Percentiles rank a stretch among this genome's conserved stretches.
These are phyloP conservation scores for Penicillium cataractarum DNA, from an alignment of 495 filamentous ascomycete genomes.

Conservation along the genomic window DNA sequence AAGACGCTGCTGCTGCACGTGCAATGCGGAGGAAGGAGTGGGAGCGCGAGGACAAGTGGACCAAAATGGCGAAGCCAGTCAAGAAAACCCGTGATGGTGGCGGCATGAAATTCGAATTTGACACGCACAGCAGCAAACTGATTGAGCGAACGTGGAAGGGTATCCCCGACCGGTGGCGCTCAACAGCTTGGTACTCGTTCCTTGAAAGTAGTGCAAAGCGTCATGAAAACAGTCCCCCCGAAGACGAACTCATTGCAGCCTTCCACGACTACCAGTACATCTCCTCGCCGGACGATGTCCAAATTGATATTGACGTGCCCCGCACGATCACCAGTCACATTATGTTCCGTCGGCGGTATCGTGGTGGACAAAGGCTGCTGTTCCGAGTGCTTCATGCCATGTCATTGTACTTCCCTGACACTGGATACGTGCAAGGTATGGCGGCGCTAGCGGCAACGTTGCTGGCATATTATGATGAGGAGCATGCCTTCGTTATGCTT, in stretches of 20 bases:
- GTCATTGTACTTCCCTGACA: slow-evolving; percentile 86
- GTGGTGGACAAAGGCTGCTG: slow-evolving; percentile 85
- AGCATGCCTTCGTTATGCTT: slow-evolving; percentile 91
- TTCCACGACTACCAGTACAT: slow-evolving; percentile 71
- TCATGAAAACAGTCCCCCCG: slow-evolving; percentile 59
- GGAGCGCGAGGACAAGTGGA: slow-evolving; percentile 90
- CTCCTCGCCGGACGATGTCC: slow-evolving; percentile 86
- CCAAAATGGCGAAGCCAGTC: slow-evolving; percentile 85
- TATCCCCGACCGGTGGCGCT: slow-evolving; percentile 94
- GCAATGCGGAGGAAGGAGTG: slow-evolving; percentile 77
- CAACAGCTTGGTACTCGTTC: slow-evolving; percentile 94
- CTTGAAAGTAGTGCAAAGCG: slow-evolving; percentile 78
- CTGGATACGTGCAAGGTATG: slow-evolving; percentile 98
- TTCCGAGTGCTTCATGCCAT: slow-evolving; percentile 93
- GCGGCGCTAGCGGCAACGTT: slow-evolving; percentile 90
- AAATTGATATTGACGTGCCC: slow-evolving; percentile 97
- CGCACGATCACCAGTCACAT: slow-evolving; percentile 95
- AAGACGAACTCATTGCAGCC: slow-evolving; percentile 70
- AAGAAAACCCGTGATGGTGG: slow-evolving; percentile 62
- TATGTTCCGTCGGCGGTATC: slow-evolving; percentile 94
- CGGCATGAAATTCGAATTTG: slow-evolving; percentile 90
- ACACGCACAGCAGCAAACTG: slow-evolving; percentile 79
- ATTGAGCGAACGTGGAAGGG: slow-evolving; percentile 96
- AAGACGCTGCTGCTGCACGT: slow-evolving; percentile 56
- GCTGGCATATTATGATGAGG: slow-evolving; percentile 96